Evolutionary conservation across 495 filamentous ascomycete genomes (phyloP).

Genomic region (Neurospora sp.): DNA sequence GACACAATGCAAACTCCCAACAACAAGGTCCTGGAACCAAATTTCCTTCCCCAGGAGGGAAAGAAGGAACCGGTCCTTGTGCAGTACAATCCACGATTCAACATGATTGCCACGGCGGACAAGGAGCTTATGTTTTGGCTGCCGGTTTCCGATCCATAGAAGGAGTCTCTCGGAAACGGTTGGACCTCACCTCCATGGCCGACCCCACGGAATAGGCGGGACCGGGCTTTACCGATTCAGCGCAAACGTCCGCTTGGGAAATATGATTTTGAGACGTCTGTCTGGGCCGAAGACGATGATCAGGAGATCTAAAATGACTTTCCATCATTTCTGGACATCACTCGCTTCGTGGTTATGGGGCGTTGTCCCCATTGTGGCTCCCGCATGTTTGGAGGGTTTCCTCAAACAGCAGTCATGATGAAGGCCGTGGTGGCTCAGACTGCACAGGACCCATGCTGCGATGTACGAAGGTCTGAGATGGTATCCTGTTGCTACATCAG

Average conservation of each 20-base stretch:
- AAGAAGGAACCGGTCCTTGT: constrained; percentile 61
- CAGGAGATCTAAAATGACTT: background rate
- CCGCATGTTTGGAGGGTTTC: background rate
- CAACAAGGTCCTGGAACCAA: constrained; percentile 54
- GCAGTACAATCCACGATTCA: constrained; percentile 81
- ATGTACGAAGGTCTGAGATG: background rate
- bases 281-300: background rate
- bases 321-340: background rate
- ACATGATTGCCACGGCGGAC: constrained; percentile 82
- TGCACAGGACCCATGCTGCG: background rate
- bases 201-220: background rate
- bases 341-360: background rate
- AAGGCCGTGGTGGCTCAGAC: background rate
- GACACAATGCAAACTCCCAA: constrained; percentile 53
- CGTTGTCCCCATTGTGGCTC: background rate
- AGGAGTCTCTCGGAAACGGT: background rate
- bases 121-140: constrained; percentile 86
- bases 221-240: background rate
- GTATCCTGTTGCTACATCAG: background rate
- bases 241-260: background rate
- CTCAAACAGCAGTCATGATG: background rate
- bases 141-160: constrained; percentile 55
- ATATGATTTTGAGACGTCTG: background rate
- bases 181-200: background rate
- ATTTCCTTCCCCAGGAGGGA: constrained; percentile 47